phyloP scores from a whole-genome alignment of 1,284 basidiomycete species.

The Agroathelia rolfsii region DNA sequence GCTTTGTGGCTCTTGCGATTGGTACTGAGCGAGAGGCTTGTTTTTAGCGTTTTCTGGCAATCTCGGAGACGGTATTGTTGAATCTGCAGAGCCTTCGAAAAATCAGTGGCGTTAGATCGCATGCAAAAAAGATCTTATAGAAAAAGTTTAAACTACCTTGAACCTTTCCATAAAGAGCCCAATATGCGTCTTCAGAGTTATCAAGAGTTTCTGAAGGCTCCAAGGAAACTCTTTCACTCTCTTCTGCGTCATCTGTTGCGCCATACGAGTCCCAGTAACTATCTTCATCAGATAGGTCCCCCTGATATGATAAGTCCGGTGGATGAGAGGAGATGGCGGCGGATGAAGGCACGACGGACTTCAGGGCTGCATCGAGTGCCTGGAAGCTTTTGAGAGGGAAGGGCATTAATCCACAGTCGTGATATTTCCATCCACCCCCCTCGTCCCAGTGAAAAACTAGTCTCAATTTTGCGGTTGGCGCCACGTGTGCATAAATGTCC shows the following conservation, averaged over 20 bases:
- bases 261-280: constrained; percentile 64
- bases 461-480: constrained; percentile 39
- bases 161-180: constrained; percentile 58
- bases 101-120: constrained; percentile 6
- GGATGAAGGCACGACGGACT: too few species aligned
- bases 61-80: constrained; percentile 45
- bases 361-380: constrained; percentile 29
- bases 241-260: constrained; percentile 22
- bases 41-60: too few species aligned
- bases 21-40: too few species aligned
- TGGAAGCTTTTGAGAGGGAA: constrained; percentile 46
- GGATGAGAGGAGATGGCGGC: constrained; percentile 1
- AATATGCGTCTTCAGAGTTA: constrained; percentile 60
- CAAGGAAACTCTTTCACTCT: too few species aligned
- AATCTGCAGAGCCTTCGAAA: constrained; percentile 36
- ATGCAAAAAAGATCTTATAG: constrained; percentile 1
- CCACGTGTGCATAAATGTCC: constrained; percentile 50
- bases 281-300: constrained; percentile 31
- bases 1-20: constrained; percentile 24
- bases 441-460: constrained; percentile 60
- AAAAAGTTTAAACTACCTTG: constrained; percentile 45
- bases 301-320: constrained; percentile 5
- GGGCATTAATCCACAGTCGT: constrained; percentile 61
- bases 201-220: too few species aligned
- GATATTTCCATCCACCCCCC: constrained; percentile 53